Evolutionary conservation across 2,329 filamentous ascomycete genomes (phyloP), one percentile per base, ranked within the genome.

Genomic region (Penicillium sp.): DNA sequence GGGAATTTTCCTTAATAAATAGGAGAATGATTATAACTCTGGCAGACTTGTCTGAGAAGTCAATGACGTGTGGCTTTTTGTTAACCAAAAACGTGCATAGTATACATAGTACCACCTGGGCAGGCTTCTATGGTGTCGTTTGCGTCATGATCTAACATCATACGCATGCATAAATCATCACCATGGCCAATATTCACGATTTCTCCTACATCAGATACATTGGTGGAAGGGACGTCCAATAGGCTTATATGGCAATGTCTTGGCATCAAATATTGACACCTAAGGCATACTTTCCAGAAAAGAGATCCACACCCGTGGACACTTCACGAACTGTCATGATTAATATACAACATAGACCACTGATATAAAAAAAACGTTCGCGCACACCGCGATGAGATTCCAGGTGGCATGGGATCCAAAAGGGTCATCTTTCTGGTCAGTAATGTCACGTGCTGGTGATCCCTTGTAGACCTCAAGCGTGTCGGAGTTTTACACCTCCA

Each of bases 21-120:
- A 5, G n/a, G 31, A 44, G n/a, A 37, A 28, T 14, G 1, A 28
- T 31, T 26, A 3, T 19, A 36, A 26, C 28, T 22, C 22, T 22
- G 10, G 17, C 22, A 17, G 3, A 19, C 22, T 31, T 46, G 17
- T 25, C 36, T 42, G 43, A 42, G 30, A 42, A 42, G 37, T 53
- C 44, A 53, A 53, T 53, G 51, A 53, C 51, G 51, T 43, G 22
- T 35, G 19, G 30, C 30, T 25, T 17, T 8, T 16, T 33, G n/a
- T 17, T 25, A 44, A 40, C 11, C 37, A 45, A 14, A 16, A 35
- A 16, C 31, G 31, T 12, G 16, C 31, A 35, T 35, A 7, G 16
- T 41, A 41, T 12, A 35, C 31, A 35, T 35, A 7, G 16, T 41
- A 41, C 28, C 42, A 35, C 31, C 6, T 16, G 5, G 6, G 5